These are phyloP conservation scores for Trichoderma harzianum DNA, from an alignment of 2,329 filamentous ascomycete genomes.

Conservation along the genomic window DNA sequence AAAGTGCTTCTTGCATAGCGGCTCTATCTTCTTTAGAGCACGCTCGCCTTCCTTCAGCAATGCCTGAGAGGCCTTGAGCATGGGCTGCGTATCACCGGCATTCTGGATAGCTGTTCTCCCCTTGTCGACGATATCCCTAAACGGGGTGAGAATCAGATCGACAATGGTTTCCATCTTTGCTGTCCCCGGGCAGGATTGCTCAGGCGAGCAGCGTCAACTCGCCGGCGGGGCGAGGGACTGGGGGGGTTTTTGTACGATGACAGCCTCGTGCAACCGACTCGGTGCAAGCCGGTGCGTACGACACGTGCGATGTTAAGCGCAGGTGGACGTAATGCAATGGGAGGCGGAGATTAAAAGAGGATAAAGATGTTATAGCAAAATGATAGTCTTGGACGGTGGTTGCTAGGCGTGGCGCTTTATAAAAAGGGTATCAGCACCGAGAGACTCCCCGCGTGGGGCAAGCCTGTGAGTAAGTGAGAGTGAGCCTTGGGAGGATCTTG, in stretches of 20 bases:
- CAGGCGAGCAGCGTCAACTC: not conserved
- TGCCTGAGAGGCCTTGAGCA: constrained; percentile 49
- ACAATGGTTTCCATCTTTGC: constrained; percentile 39
- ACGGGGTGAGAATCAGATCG: constrained; percentile 48
- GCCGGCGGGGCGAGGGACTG: constrained; percentile 4
- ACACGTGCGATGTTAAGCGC: constrained; percentile 7
- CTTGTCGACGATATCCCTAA: constrained; percentile 52
- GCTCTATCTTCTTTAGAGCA: constrained; percentile 49
- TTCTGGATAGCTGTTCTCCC: constrained; percentile 46
- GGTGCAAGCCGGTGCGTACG: not conserved
- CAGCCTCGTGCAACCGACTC: not conserved
- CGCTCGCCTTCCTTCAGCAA: constrained; percentile 49
- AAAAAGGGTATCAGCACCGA: not conserved
- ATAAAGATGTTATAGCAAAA: constrained; percentile 6
- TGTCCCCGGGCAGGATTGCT: not conserved
- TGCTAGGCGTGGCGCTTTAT: constrained; percentile 9
- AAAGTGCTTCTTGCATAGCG: constrained; percentile 46
- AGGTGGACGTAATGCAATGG: not conserved
- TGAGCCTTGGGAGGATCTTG: not conserved
- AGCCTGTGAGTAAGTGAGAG: not conserved
- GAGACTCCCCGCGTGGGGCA: constrained; percentile 3
- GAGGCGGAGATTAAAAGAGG: constrained; percentile 15
- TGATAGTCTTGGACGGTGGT: constrained; percentile 2
- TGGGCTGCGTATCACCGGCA: constrained; percentile 42
- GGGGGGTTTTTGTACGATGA: constrained; percentile 6